These are phyloP conservation scores for Neopestalotiopsis sp. DNA, from an alignment of 2,329 filamentous ascomycete genomes.

Conservation along the genomic window DNA sequence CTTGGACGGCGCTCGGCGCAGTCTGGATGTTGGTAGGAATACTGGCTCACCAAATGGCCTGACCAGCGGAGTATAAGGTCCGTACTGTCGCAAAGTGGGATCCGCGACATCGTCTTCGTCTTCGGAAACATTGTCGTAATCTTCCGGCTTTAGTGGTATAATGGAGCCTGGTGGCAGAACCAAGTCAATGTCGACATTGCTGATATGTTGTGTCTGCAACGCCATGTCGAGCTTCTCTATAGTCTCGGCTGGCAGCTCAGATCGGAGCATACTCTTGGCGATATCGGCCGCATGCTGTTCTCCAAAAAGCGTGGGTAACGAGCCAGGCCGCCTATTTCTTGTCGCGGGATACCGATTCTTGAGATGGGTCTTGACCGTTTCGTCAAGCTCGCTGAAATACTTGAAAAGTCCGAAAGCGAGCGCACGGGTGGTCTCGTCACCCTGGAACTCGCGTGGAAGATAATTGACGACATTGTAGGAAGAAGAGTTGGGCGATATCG, in stretches of 20 bases:
- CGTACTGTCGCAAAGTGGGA: constrained; percentile 72
- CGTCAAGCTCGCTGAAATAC: constrained; percentile 88
- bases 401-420: constrained; percentile 92
- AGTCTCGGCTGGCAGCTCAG: constrained; percentile 77
- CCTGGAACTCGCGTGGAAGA: constrained; percentile 91
- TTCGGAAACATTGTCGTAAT: constrained; percentile 63
- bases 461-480: constrained; percentile 90
- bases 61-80: constrained; percentile 77
- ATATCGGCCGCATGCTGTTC: constrained; percentile 93
- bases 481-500: constrained; percentile 89
- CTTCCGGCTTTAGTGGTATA: constrained; percentile 64
- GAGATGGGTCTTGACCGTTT: constrained; percentile 75
- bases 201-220: constrained; percentile 80
- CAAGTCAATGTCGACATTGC: constrained; percentile 86
- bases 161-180: constrained; percentile 82
- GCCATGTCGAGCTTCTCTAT: constrained; percentile 76
- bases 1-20: constrained; percentile 86
- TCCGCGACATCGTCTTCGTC: constrained; percentile 72
- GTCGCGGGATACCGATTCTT: constrained; percentile 61
- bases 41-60: constrained; percentile 82
- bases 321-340: constrained; percentile 64
- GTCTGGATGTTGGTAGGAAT: constrained; percentile 83
- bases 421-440: constrained; percentile 89
- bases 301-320: constrained; percentile 75
- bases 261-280: constrained; percentile 81